Base-by-base conservation (phyloP, 441 rosid species). In the Viola pubescens region DNA sequence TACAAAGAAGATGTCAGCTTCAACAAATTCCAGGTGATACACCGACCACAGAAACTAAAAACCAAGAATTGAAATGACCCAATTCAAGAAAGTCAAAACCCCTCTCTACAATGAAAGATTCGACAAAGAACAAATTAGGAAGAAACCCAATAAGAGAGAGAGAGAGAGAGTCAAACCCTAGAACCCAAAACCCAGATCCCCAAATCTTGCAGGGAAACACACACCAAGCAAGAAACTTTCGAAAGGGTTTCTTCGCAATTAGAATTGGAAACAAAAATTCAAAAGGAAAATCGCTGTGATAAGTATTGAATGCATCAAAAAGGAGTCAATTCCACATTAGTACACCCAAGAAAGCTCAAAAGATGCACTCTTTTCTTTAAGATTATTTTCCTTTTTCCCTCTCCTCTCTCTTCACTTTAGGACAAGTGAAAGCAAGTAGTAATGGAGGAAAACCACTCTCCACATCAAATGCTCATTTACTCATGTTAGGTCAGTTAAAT, bases 151-250 rank as follows among this genome's bases (percentile, higher is more conserved):
- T 26, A 73, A 80, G 72, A 76, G 70, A 60, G 57, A 70, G 58
- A 58, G 60, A 69, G 55, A 61, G 61, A 58, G 65, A 78, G 77
- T 79, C 86, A 76, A 84, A 81, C 79, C 88, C 77, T 78, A 73
- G 81, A 82, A 78, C 77, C 80, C 67, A 69, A 68, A 76, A 73
- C 75, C 82, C 81, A 89, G 92, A 85, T 87, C 91, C 91, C 82
- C 71, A 73, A 78, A 72, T 56, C 67, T 61, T 53, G 59, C 48
- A 57, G 48, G 57, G 59, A 64, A 57, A 58, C 61, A 55, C 60
- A 51, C 55, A 71, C 40, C 69, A 58, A 46, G 43, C 63, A 41
- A 54, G 63, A 58, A 72, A 65, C 55, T 63, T 61, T 37, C 55
- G 61, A 64, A 52, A 51, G 59, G 71, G 69, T 63, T 61, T 45